Evolutionary conservation across 352 stramenopile genomes (phyloP).

Genomic region (Globisporangium radiosum): DNA sequence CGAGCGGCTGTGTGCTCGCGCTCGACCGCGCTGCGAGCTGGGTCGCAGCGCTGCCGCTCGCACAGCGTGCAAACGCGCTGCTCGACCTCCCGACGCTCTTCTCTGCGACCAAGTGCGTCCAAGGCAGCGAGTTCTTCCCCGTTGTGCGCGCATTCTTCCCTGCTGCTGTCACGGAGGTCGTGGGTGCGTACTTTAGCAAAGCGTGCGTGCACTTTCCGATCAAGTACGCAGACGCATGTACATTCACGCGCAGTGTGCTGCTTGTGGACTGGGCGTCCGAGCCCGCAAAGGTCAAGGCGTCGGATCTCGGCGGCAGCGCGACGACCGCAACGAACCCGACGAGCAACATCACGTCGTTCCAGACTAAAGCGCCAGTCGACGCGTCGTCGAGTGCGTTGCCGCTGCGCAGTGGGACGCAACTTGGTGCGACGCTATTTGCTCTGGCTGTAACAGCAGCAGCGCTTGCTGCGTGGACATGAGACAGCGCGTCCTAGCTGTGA

Average conservation of each 20-base stretch:
- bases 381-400: not conserved
- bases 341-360: slow-evolving; percentile 10
- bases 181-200: slow-evolving; percentile 29
- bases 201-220: slow-evolving; percentile 46
- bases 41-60: slow-evolving; percentile 29
- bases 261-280: slow-evolving; percentile 51
- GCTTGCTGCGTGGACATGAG: no score
- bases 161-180: slow-evolving; percentile 15
- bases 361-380: slow-evolving; percentile 6
- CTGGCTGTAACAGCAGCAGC: no score
- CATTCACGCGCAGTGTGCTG: slow-evolving; percentile 33
- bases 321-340: slow-evolving; percentile 4
- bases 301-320: slow-evolving; percentile 2
- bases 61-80: slow-evolving; percentile 18
- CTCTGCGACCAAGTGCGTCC: slow-evolving; percentile 27
- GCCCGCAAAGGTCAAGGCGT: slow-evolving; percentile 16
- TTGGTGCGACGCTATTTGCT: no score
- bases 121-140: slow-evolving; percentile 33
- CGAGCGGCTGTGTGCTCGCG: slow-evolving; percentile 41
- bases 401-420: no score
- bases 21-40: slow-evolving; percentile 45
- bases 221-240: slow-evolving; percentile 45
- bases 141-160: slow-evolving; percentile 32
- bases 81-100: slow-evolving; percentile 40
- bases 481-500: no score